Conservation (phyloP, 495 filamentous ascomycete genomes). For the Podospora pseudopauciseta region DNA sequence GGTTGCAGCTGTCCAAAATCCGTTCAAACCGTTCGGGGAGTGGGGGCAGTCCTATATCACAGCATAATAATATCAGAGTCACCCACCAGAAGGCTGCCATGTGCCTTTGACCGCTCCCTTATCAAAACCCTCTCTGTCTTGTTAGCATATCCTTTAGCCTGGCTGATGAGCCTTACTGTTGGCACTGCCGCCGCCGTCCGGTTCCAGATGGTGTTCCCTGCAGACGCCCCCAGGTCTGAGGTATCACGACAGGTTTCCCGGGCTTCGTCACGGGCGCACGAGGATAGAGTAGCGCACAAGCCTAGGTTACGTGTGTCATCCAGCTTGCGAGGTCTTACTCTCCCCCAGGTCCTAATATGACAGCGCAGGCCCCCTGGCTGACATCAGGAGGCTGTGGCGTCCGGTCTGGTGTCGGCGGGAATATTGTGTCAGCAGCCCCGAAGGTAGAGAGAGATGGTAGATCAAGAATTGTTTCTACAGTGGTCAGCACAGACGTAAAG, state of each 20-base stretch:
- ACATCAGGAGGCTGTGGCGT: not conserved
- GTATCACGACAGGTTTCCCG: not conserved
- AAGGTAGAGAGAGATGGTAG: not conserved
- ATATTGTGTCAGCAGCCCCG: not conserved
- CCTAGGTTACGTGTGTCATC: not conserved
- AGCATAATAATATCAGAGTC: not conserved
- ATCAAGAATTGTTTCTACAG: not conserved
- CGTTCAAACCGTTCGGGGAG: not conserved
- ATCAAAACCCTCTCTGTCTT: not conserved
- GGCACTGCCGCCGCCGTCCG: not conserved
- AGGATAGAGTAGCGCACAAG: not conserved
- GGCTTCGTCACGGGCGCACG: constrained; percentile 1
- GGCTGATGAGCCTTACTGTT: not conserved
- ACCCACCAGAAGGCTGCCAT: not conserved
- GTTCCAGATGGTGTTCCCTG: not conserved
- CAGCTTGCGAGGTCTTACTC: not conserved
- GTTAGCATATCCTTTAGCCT: not conserved
- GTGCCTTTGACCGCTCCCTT: not conserved
- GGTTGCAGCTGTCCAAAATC: too few species aligned
- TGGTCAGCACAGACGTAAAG: not conserved
- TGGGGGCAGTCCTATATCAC: not conserved
- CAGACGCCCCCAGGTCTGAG: constrained; percentile 5
- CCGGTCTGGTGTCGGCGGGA: not conserved
- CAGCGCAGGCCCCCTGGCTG: not conserved
- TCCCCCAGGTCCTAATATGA: constrained; percentile 1